A percentile compares a stretch with the other conserved stretches of the same genome.
These are phyloP conservation scores for Triticum dicoccoides DNA, from an alignment of 176 grass and related monocot species.

Conservation along the genomic window DNA sequence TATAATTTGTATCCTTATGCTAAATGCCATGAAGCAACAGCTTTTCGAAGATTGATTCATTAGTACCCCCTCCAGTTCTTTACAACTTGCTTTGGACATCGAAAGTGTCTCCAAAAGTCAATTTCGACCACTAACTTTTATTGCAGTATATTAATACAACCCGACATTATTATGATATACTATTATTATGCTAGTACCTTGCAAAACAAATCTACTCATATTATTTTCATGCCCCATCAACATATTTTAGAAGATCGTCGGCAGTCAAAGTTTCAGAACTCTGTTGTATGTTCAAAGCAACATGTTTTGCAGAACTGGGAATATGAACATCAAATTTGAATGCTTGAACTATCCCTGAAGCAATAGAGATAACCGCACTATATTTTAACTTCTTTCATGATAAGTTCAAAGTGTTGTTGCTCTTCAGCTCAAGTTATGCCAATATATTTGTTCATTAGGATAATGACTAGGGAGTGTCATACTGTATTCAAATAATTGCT, in stretches of 20 bases:
- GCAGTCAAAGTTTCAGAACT: background rate
- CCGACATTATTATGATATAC: background rate
- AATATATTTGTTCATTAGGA: background rate
- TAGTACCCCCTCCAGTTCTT: background rate
- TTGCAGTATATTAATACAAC: background rate
- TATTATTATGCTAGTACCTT: background rate
- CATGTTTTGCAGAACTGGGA: background rate
- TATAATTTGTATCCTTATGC: background rate
- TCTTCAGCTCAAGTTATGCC: conserved; percentile 3
- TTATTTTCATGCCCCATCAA: background rate
- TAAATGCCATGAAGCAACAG: background rate
- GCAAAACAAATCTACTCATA: background rate
- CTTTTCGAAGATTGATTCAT: background rate
- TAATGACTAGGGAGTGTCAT: background rate
- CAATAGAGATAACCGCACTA: background rate
- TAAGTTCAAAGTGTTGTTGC: background rate
- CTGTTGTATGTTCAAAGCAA: background rate
- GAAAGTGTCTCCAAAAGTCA: background rate
- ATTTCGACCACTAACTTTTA: background rate
- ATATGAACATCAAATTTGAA: background rate
- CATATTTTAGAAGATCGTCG: background rate
- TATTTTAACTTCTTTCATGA: background rate
- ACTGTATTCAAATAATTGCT: conserved; percentile 1
- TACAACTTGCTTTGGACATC: background rate
- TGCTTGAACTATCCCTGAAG: background rate